Evolutionary conservation across 2,329 filamentous ascomycete species (phyloP).

Genomic region (Trichoderma gracile): DNA sequence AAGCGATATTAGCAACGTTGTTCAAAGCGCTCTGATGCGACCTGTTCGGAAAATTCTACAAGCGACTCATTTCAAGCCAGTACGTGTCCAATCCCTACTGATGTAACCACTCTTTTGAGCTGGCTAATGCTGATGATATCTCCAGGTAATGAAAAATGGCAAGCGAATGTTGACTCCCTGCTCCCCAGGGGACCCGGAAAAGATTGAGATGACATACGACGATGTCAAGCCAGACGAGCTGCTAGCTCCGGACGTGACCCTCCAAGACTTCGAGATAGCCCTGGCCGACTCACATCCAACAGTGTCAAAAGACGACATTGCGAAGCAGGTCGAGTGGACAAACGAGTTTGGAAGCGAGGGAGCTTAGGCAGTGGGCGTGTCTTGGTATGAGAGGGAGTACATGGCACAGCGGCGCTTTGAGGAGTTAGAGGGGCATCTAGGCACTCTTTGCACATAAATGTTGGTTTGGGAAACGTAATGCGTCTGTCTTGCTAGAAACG

Average conservation of each 20-base stretch:
- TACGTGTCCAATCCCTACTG: constrained; percentile 43
- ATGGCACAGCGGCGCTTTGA: constrained; percentile 36
- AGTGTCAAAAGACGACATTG: constrained; percentile 82
- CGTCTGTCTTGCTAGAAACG: constrained; percentile 11
- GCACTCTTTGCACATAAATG: constrained; percentile 27
- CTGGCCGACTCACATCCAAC: constrained; percentile 87
- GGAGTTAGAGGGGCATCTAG: constrained; percentile 35
- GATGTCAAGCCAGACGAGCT: constrained; percentile 81
- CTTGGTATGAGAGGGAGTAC: constrained; percentile 23
- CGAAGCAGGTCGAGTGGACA: constrained; percentile 88
- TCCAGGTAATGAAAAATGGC: constrained; percentile 69
- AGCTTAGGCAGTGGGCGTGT: constrained; percentile 39
- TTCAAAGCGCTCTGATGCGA: constrained; percentile 96
- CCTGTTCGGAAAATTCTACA: constrained; percentile 95
- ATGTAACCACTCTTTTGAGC: not conserved
- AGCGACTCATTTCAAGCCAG: constrained; percentile 96
- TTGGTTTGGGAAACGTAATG: constrained; percentile 24
- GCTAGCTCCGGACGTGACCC: constrained; percentile 78
- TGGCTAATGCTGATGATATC: constrained; percentile 26
- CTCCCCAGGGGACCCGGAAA: constrained; percentile 84
- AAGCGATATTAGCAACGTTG: constrained; percentile 92
- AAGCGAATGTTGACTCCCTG: constrained; percentile 78
- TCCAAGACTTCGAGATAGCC: constrained; percentile 93
- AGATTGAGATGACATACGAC: constrained; percentile 92
- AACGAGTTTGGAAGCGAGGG: constrained; percentile 95